Base-by-base conservation (phyloP, 2,329 filamentous ascomycete genomes). In the Furcasterigmium sp. region DNA sequence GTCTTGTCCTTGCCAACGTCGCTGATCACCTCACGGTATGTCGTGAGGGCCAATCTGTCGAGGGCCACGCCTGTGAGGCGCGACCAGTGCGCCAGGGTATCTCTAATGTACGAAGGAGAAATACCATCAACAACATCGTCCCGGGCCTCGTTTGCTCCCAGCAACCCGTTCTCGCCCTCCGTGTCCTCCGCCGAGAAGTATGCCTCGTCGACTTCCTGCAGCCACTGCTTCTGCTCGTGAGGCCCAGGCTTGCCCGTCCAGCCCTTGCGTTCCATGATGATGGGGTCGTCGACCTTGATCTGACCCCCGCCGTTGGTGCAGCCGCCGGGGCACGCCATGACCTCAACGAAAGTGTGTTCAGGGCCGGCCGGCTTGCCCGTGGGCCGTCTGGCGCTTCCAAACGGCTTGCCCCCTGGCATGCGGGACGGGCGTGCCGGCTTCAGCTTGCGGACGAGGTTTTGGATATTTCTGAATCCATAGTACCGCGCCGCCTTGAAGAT, bases 291-390 rank as follows among this genome's bases (percentile, higher is more conserved):
- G 20, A 88, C 80, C 59, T 95, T 95, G 60, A 98, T 84, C 69
- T 98, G 93, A 1, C 93, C 93, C 29, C 93, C 93, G 2, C 93
- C 93, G 56, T 98, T 98, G 43, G 93, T 98, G 68, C 93, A 98
- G 3, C 93, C 93, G n/a, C 93, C 93, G 0, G 93, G 93, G 63
- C 93, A 98, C 13, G 93, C 93, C 93, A 98, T 98, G 46, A 98
- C 93, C 66, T 98, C 93, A 21, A 97, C 87, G 64, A 95, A 97
- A n/a, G 85, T 78, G 61, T 91, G 91, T 28, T 95, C 88, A 7
- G 78, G 64, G 5, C 67, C 63, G 15, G 63, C 60, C 15, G 69
- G 55, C 53, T 76, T 77, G 7, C 68, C 77, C 14, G 62, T 68
- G 6, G 70, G 72, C 48, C 71, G 76, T 45, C 76, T 75, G 35